phyloP scores from a whole-genome alignment of 495 filamentous ascomycete genomes.

The Trichoderma reesei region DNA sequence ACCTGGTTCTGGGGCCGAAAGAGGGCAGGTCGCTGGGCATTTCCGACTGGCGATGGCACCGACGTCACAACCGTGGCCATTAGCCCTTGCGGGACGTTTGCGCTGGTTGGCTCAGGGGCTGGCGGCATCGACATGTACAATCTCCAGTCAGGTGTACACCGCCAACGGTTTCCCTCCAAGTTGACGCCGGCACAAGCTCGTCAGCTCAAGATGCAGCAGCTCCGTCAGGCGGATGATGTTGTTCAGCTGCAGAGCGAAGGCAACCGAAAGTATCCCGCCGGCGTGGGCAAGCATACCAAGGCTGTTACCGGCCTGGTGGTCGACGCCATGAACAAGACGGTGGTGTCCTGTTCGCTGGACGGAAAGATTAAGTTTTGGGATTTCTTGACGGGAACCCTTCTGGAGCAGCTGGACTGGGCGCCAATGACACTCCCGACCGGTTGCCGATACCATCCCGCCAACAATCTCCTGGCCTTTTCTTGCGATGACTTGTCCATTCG shows the following conservation, averaged over 20 bases:
- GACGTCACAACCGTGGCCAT: slow-evolving; percentile 83
- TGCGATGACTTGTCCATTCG: slow-evolving; percentile 85
- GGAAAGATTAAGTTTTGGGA: slow-evolving; percentile 99
- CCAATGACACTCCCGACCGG: slow-evolving; percentile 68
- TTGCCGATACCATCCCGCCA: slow-evolving; percentile 67
- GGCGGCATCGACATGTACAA: slow-evolving; percentile 92
- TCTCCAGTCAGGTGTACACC: slow-evolving; percentile 80
- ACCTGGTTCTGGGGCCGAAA: slow-evolving; percentile 98
- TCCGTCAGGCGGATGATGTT: slow-evolving; percentile 36
- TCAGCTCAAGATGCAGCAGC: slow-evolving; percentile 48
- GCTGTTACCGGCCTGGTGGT: slow-evolving; percentile 78
- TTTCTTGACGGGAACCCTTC: slow-evolving; percentile 64
- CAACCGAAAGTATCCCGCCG: slow-evolving; percentile 31
- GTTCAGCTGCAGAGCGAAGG: slow-evolving; percentile 34
- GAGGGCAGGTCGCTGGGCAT: slow-evolving; percentile 83
- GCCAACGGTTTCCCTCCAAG: slow-evolving; percentile 72
- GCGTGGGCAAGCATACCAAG: slow-evolving; percentile 60
- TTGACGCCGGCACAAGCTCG: slow-evolving; percentile 54
- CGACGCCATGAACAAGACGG: slow-evolving; percentile 69
- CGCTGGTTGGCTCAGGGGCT: slow-evolving; percentile 72
- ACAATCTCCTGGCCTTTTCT: slow-evolving; percentile 78
- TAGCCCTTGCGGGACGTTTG: slow-evolving; percentile 87
- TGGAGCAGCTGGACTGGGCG: slow-evolving; percentile 78
- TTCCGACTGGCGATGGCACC: slow-evolving; percentile 73
- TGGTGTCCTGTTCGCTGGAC: slow-evolving; percentile 80